Evolutionary conservation across 345 rosid species (phyloP).

Genomic region (Melaleuca quinquenervia): DNA sequence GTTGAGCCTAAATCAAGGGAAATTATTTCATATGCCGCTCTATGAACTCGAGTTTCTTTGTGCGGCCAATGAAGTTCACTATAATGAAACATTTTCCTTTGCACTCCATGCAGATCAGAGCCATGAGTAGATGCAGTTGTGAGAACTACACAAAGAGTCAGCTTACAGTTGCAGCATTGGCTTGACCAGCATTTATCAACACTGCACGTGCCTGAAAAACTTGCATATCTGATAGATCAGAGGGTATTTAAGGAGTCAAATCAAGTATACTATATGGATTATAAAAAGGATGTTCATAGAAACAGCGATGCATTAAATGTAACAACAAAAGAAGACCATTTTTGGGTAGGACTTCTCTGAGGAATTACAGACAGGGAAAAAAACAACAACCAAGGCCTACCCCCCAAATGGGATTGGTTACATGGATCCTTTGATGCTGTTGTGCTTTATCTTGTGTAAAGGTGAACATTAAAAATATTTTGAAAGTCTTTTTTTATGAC

Average conservation of each 20-base stretch:
- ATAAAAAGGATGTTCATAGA: background rate
- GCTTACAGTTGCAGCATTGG: constrained; percentile 98
- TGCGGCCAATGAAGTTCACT: background rate
- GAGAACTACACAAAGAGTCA: background rate
- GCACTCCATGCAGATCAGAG: background rate
- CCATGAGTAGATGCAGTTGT: background rate
- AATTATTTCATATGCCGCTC: background rate
- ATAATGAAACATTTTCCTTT: background rate
- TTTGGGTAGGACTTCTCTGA: background rate
- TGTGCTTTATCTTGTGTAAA: background rate
- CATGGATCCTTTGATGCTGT: background rate
- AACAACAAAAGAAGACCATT: background rate
- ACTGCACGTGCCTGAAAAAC: constrained; percentile 76
- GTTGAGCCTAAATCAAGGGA: background rate
- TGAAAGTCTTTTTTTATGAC: background rate
- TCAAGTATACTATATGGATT: background rate
- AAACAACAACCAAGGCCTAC: background rate
- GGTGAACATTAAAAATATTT: background rate
- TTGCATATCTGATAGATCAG: background rate
- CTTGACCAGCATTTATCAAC: constrained; percentile 94
- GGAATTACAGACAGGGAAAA: background rate
- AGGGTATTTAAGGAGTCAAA: background rate
- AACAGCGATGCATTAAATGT: background rate
- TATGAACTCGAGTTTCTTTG: background rate
- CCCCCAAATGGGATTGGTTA: background rate